Evolutionary conservation across 352 stramenopile genomes (phyloP), one percentile per base, ranked within the genome.

Genomic region (Bremia lactucae): DNA sequence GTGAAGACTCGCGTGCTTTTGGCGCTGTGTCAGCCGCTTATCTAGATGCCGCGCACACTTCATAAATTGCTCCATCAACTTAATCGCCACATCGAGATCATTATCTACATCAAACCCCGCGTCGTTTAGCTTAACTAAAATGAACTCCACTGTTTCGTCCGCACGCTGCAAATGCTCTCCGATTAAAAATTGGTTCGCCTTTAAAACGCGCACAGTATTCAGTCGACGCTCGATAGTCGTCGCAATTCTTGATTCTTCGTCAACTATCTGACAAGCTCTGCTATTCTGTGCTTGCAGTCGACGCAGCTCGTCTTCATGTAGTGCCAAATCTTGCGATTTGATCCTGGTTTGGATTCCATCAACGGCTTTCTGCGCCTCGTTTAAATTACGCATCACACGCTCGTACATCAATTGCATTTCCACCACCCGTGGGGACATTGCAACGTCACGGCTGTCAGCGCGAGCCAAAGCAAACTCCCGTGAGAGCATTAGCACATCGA

Each of bases 1-100:
- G 45, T 87, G 68, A 1, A 58, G 56, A 13, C 56, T 66, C 19
- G 80, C 53, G 20, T 68, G 42, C 35, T 68, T 63, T 42, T 76
- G 68, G 22, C 50, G 59, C n/a, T 63, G 54, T 23, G 50, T 38
- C n/a, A 91, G 56, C 4, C 73, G 69, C 43, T 52, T 58, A 18
- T 74, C 69, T 42, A 74, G 71, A 9, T 74, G 73, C 43, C 67
- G 74, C 6, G 65, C 76, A 9, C 55, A 63, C 22, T 73, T 82
- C 75, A 85, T 81, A 59, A 85, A 88, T 49, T 91, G 73, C 33
- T 72, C 69, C 67, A 88, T 72, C 24, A 86, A 42, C 36, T 77
- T 82, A 6, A 72, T 25, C 0, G 54, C 53, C 24, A 85, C 55
- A 23, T 83, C 72, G 42, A 85, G 20, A 31, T 87, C 74, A 11